Percentiles rank a stretch among this genome's conserved stretches.
Conservation (phyloP, 1,284 basidiomycete species). For the Melampsora americana region DNA sequence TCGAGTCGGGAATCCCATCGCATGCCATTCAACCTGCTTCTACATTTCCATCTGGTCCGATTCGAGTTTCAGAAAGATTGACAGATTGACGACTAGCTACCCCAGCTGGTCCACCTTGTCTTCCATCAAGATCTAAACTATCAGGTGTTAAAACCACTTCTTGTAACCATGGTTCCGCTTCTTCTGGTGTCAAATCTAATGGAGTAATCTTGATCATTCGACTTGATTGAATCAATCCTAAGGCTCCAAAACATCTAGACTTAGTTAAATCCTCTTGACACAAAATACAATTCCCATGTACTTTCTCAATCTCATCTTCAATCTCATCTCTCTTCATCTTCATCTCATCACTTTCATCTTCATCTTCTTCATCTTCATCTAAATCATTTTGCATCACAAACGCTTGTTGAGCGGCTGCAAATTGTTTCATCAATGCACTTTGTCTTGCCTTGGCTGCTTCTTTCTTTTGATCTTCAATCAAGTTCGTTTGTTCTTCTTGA, state of each 20-base stretch:
- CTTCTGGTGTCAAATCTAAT: conserved; percentile 58
- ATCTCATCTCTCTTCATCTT: conserved; percentile 44
- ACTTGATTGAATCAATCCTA: conserved; percentile 88
- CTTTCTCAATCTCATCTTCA: conserved; percentile 53
- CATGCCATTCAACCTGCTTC: conserved; percentile 54
- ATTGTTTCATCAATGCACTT: conserved; percentile 84
- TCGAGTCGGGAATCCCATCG: conserved; percentile 68
- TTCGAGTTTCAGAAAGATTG: conserved; percentile 56
- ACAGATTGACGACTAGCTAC: conserved; percentile 51
- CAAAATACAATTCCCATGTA: conserved; percentile 89
- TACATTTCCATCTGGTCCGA: conserved; percentile 55
- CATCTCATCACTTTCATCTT: conserved; percentile 48
- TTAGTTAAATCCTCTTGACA: conserved; percentile 89
- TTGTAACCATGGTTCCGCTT: conserved; percentile 65
- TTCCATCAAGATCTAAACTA: conserved; percentile 62
- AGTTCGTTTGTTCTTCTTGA: conserved; percentile 51
- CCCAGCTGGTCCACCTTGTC: conserved; percentile 53
- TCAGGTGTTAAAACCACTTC: conserved; percentile 67
- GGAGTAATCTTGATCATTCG: conserved; percentile 75
- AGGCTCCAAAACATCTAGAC: conserved; percentile 73
- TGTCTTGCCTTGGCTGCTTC: conserved; percentile 77
- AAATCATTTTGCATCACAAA: conserved; percentile 57
- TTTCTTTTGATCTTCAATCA: conserved; percentile 68
- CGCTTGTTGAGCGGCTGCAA: conserved; percentile 82
- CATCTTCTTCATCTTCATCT: conserved; percentile 49